Evolutionary conservation across 768 basidiomycete species (phyloP), one percentile per base, ranked within the genome.

Genomic region (Tulasnella sp.): DNA sequence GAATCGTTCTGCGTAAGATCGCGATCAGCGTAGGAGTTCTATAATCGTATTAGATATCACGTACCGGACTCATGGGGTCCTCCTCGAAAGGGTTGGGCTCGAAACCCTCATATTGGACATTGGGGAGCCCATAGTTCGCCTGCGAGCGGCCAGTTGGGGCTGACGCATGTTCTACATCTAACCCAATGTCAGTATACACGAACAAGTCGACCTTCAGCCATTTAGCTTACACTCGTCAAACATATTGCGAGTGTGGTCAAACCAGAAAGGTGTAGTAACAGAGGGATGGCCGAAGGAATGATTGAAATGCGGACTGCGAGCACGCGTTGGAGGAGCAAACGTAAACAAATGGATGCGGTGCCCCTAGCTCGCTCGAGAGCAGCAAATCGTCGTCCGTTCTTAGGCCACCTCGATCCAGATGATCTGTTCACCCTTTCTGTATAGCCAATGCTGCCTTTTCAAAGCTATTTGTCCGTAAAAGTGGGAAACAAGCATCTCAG

Each of bases 111-210:
- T 93, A 96, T 78, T 93, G 91, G 34, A 96, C 86, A 41, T 90
- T 88, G 4, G 92, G 91, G 34, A 91, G 84, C 1, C 89, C 76
- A 85, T 86, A 40, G 85, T 83, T 85, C 86, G 85, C 76, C 54
- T 84, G 50, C 85, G 84, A 44, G 48, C 82, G 80, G 41, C 86
- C 86, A 7, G 89, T 85, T 28, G 92, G 89, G 5, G 89, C 88
- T 46, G 90, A 87, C 28, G 95, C 88, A 85, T 97, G 96, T 85
- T 98, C 95, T 83, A 98, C 95, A 85, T 95, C 96, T 98, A 82
- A 12, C 64, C 24, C 9, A 69, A 69, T 69, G 64, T 69, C 64
- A 69, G 18, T 37, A 69, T 31, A 28, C 24, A 18, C 34, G 28
- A 69, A 2, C 28, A 16, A 31, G 1, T n/a, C 31, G 18, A 69